A percentile compares a stretch with the other conserved stretches of the same genome.
Conservation (phyloP, 2,329 filamentous ascomycete genomes). For the Colletotrichum tabaci region DNA sequence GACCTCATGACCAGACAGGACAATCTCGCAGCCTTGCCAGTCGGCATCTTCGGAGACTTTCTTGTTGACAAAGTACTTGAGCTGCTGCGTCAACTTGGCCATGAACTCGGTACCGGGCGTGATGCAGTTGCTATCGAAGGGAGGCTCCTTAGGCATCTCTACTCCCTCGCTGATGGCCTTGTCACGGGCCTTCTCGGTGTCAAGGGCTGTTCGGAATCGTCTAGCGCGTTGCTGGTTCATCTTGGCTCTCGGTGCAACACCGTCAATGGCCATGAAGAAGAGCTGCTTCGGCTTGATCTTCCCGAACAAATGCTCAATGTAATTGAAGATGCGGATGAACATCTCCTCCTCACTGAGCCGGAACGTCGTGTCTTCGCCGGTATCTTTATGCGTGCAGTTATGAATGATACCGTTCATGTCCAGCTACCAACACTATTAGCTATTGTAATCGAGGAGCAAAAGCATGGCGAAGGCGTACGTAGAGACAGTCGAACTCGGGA, state of each 20-base stretch:
- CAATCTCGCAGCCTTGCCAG: slow-evolving; percentile 97
- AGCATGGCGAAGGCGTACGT: slow-evolving; percentile 67
- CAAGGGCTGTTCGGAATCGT: slow-evolving; percentile 93
- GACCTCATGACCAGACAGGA: slow-evolving; percentile 97
- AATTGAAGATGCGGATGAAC: slow-evolving; percentile 99
- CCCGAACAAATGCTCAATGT: slow-evolving; percentile 98
- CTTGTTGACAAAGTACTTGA: slow-evolving; percentile 99
- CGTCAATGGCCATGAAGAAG: slow-evolving; percentile 99
- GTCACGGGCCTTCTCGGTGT: slow-evolving; percentile 89
- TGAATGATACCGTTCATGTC: slow-evolving; percentile 99
- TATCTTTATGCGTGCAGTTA: slow-evolving; percentile 98
- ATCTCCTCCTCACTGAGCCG: slow-evolving; percentile 98
- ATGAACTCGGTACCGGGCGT: slow-evolving; percentile 98
- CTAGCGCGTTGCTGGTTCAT: slow-evolving; percentile 99
- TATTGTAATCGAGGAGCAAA: slow-evolving; percentile 51
- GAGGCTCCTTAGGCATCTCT: slow-evolving; percentile 93
- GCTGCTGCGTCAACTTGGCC: slow-evolving; percentile 92
- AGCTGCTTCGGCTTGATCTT: slow-evolving; percentile 99
- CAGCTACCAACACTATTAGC: slow-evolving; percentile 64
- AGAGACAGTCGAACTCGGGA: slow-evolving; percentile 98
- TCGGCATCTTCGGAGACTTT: slow-evolving; percentile 97
- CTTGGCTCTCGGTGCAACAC: slow-evolving; percentile 96
- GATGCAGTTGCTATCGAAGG: slow-evolving; percentile 99
- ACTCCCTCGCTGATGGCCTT: slow-evolving; percentile 92
- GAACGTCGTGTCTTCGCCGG: slow-evolving; percentile 86